Percentiles rank a stretch among this genome's conserved stretches.
Conservation (phyloP, 441 rosid species). For the Omphalea diandra region DNA sequence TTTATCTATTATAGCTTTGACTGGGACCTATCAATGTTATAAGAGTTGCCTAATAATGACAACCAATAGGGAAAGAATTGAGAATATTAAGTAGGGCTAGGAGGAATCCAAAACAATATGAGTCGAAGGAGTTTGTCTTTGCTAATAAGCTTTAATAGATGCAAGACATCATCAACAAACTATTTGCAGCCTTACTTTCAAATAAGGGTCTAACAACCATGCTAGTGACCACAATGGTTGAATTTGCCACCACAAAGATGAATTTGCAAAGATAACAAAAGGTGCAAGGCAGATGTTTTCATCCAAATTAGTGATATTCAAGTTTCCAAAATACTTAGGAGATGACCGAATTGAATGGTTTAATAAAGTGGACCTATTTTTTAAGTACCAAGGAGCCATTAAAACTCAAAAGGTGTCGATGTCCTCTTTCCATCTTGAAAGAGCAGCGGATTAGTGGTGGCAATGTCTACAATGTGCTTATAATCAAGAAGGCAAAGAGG, state of each 20-base stretch:
- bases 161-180: background rate
- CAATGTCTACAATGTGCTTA: no score
- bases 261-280: no score
- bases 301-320: background rate
- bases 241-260: no score
- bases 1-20: background rate
- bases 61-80: no score
- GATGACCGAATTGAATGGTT: background rate
- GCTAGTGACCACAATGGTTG: no score
- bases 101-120: background rate
- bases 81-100: background rate
- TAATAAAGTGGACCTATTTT: background rate
- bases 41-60: background rate
- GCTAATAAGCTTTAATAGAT: background rate
- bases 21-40: constrained; percentile 9
- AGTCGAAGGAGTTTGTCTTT: background rate
- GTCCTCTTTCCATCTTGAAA: no score
- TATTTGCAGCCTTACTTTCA: background rate
- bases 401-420: no score
- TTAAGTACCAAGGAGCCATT: background rate
- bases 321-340: background rate
- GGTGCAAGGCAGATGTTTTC: background rate
- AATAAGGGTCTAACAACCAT: no score
- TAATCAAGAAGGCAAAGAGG: no score
- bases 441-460: no score